phyloP scores from a whole-genome alignment of 2,329 filamentous ascomycete genomes.

The Talaromyces marneffei region DNA sequence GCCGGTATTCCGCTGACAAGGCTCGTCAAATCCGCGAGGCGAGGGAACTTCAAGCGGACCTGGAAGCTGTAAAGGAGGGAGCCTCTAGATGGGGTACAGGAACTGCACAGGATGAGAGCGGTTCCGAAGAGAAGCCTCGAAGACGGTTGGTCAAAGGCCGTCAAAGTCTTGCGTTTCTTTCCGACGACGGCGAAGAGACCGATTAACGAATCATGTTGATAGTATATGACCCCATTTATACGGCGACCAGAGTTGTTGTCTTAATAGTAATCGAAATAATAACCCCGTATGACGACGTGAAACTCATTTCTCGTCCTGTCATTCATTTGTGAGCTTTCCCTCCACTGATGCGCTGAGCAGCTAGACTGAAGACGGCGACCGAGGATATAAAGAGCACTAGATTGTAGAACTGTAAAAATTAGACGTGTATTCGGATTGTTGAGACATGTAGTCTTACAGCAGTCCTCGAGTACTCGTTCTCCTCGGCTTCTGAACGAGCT shows the following conservation, averaged over 20 bases:
- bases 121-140: constrained; percentile 31
- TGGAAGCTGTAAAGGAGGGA: constrained; percentile 79
- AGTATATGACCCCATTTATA: neutral
- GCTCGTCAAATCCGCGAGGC: constrained; percentile 81
- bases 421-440: neutral
- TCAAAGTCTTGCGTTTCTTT: constrained; percentile 54
- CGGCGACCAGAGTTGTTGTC: neutral
- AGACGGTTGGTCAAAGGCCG: constrained; percentile 40
- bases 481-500: constrained; percentile 84
- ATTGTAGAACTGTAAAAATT: constrained; percentile 71
- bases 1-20: constrained; percentile 77
- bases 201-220: constrained; percentile 28
- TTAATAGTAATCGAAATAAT: neutral
- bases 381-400: constrained; percentile 95
- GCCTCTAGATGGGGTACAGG: constrained; percentile 68
- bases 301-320: neutral
- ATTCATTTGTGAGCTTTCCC: constrained; percentile 30
- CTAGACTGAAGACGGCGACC: constrained; percentile 85
- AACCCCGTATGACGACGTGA: neutral
- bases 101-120: constrained; percentile 38
- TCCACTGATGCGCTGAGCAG: constrained; percentile 74
- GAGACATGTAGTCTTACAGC: constrained; percentile 57
- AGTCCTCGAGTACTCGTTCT: constrained; percentile 87
- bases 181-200: constrained; percentile 61
- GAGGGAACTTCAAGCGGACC: constrained; percentile 75